phyloP scores from a whole-genome alignment of 1,284 basidiomycete genomes.

The Agaricales sp. region DNA sequence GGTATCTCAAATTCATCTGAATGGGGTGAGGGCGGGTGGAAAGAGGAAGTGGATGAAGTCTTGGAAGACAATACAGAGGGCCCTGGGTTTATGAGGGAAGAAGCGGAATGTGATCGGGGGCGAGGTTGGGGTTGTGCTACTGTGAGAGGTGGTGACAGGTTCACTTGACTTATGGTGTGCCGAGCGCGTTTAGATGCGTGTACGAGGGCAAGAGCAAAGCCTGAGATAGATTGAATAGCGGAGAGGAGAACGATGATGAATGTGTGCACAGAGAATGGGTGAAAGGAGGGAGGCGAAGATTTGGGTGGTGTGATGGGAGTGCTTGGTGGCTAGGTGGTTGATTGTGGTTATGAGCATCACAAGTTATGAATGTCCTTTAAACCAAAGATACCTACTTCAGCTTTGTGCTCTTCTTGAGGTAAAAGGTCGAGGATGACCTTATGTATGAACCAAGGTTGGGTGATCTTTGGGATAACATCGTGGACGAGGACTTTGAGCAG shows the following conservation, averaged over 20 bases:
- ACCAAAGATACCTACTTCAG: constrained; percentile 21
- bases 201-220: constrained; percentile 53
- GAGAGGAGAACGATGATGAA: constrained; percentile 61
- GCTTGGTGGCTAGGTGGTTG: constrained; percentile 12
- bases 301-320: constrained; percentile 14
- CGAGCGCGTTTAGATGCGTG: constrained; percentile 57
- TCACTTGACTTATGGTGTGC: constrained; percentile 55
- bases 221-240: constrained; percentile 60
- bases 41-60: neutral
- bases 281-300: constrained; percentile 15
- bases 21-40: neutral
- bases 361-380: constrained; percentile 7
- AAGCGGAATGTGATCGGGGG: constrained; percentile 7
- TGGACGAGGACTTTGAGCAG: constrained; percentile 60
- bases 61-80: constrained; percentile 5
- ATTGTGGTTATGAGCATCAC: too few relatives aligned
- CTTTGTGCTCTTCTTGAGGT: constrained; percentile 25
- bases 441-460: constrained; percentile 78
- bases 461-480: constrained; percentile 55
- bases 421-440: constrained; percentile 52
- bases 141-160: constrained; percentile 28
- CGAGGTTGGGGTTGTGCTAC: constrained; percentile 9
- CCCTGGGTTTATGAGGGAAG: constrained; percentile 3
- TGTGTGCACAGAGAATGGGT: constrained; percentile 42
- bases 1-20: neutral